Percentiles rank a stretch among this genome's conserved stretches.
These are phyloP conservation scores for Boletus sensibilis DNA, from an alignment of 768 basidiomycete species.

Conservation along the genomic window DNA sequence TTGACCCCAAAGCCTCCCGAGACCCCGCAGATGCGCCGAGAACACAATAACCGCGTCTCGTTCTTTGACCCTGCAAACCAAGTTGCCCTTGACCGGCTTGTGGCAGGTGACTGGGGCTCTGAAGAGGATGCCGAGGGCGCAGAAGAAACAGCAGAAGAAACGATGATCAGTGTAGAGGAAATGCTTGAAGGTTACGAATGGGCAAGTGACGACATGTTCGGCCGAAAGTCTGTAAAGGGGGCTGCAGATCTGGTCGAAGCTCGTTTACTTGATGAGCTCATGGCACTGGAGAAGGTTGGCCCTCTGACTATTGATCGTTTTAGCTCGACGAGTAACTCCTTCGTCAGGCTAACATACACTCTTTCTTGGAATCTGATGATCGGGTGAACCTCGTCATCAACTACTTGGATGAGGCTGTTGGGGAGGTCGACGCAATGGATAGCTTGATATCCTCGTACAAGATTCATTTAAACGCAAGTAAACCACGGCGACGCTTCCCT, in stretches of 20 bases:
- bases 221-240: constrained; percentile 60
- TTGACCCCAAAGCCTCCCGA: constrained; percentile 35
- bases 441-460: constrained; percentile 89
- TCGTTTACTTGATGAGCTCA: constrained; percentile 81
- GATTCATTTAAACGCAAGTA: constrained; percentile 88
- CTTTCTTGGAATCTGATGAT: constrained; percentile 95
- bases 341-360: constrained; percentile 85
- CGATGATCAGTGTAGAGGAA: constrained; percentile 91
- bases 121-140: constrained; percentile 57
- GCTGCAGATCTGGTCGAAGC: constrained; percentile 92
- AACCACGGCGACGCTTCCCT: neutral
- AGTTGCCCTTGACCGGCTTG: constrained; percentile 65
- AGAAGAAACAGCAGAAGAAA: constrained; percentile 76
- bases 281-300: constrained; percentile 87
- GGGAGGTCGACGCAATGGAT: constrained; percentile 89
- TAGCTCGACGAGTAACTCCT: neutral
- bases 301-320: neutral
- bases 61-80: constrained; percentile 84
- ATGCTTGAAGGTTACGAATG: constrained; percentile 99
- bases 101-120: constrained; percentile 44
- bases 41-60: constrained; percentile 72
- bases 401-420: constrained; percentile 84
- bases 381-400: constrained; percentile 82
- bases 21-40: constrained; percentile 41
- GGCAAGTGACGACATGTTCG: constrained; percentile 79